Base-by-base conservation (phyloP, 177 flowering plant species). In the Vitis hybrid region DNA sequence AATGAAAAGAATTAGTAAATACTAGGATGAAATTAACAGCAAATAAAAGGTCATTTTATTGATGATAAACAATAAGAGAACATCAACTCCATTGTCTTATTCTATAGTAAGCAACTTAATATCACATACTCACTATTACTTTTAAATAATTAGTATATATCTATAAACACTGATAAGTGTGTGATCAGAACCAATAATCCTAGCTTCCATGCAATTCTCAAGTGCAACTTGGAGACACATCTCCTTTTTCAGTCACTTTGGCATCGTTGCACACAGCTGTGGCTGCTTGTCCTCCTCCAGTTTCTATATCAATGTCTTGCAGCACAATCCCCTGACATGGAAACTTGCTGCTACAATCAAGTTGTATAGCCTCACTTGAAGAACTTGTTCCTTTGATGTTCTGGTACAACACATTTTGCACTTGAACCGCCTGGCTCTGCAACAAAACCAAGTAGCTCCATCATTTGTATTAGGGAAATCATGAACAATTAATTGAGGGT, bases 331-430 rank as follows among this genome's bases (percentile, higher is more conserved):
- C 88, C 21, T 75, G 68, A 68, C 99, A 95, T 56, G 97, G 94
- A 60, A 65, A 65, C 53, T 32, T 84, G 67, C 82, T 54, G 78
- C 93, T 90, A 84, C 99, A 93, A 58, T 89, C 81, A 52, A 95
- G 82, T 5, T 71, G 77, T 20, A 93, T 69, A 0, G 98, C 98
- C 14, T 78, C 82, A 1, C 84, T 74, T 0, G 92, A 79, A 20
- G 90, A 85, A 72, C 92, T 95, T 14, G 94, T 93, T 59, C 99
- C 98, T 53, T 63, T 84, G 14, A 95, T 89, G 81, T 91, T 88
- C 76, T 79, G 60, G 87, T 86, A 95, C 67, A 81, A 21, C 73
- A 95, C 91, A 67, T 90, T 77, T 30, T 79, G 85, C 57, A 95
- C 83, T 83, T 85, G 85, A 32, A 95, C 96, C 0, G 99, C 97